Conservation (phyloP, 371 early-diverging fungal species). For the Conidiobolus incongruus region DNA sequence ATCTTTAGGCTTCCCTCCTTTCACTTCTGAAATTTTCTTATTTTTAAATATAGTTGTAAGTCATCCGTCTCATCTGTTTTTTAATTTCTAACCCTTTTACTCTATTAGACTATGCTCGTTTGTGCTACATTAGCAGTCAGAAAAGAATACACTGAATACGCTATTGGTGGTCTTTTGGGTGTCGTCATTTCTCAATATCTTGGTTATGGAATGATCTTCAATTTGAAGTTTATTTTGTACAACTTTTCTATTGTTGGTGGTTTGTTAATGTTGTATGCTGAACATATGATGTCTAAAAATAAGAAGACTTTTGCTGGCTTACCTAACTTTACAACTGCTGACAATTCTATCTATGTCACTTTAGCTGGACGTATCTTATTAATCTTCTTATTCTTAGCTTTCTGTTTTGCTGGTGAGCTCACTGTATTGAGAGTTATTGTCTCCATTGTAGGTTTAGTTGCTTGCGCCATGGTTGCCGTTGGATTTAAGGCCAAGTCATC, state of each 20-base stretch:
- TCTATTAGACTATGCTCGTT: constrained; percentile 35
- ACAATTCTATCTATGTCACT: constrained; percentile 64
- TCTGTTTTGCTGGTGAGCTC: constrained; percentile 69
- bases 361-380: constrained; percentile 79
- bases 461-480: constrained; percentile 83
- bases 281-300: constrained; percentile 26
- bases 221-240: constrained; percentile 72
- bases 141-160: constrained; percentile 50
- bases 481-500: constrained; percentile 94
- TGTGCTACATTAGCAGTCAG: constrained; percentile 57
- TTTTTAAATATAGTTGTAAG: constrained; percentile 46
- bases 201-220: constrained; percentile 82
- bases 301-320: constrained; percentile 67
- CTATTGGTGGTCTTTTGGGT: constrained; percentile 52
- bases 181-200: constrained; percentile 72
- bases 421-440: constrained; percentile 39
- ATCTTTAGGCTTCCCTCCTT: constrained; percentile 51
- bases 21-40: constrained; percentile 63
- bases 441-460: constrained; percentile 49
- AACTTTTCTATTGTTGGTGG: constrained; percentile 83
- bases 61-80: background rate
- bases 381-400: constrained; percentile 72
- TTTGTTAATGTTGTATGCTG: constrained; percentile 81
- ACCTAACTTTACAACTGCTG: constrained; percentile 57
- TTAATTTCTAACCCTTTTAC: background rate